Base-by-base conservation (phyloP, 352 stramenopile genomes). In the Globisporangium apiculatum region DNA sequence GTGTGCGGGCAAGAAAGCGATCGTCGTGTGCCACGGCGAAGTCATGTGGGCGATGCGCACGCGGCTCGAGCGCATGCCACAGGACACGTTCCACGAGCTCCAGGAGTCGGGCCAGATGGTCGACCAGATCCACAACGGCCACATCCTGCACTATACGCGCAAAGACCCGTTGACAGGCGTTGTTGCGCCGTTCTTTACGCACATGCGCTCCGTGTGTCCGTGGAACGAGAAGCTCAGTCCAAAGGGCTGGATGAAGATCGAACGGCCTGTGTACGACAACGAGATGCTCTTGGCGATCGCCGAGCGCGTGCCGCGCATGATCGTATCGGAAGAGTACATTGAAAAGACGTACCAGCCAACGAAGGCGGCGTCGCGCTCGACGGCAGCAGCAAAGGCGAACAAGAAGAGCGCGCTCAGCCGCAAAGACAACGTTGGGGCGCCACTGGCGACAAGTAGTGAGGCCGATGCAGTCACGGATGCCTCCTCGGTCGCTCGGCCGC, bases 1-100 rank as follows among this genome's bases (percentile, higher is more conserved):
- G 51, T 90, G 82, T 41, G 75, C 81, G 14, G 72, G 78, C 35
- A 90, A 92, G 60, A 71, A 80, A 46, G 86, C 76, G 31, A 88
- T 96, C 60, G 82, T 95, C 11, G 86, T 96, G 53, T 89, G 79
- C 50, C 86, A 96, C 58, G 85, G 84, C 51, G 86, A 96, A 73
- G 83, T 96, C 17, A 96, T 96, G 69, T 96, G 86, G 86, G 86
- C 86, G 12, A 88, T 96, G 69, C 85, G 86, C 45, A 92, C 85
- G 48, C 75, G 86, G 1, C 73, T 96, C 14, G 86, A 96, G 67
- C 79, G 84, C 37, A 94, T 96, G 84, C 89, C 78, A 12, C 85
- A 95, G 54, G 85, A 94, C 62, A 92, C 76, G 38, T 95, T 93
- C 55, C 83, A 85, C 40, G 86, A 95, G 61, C 65, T 95, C 5